A percentile compares a stretch with the other conserved stretches of the same genome.
Evolutionary conservation across 768 basidiomycete genomes (phyloP).

Genomic region (Boletus rubroflammeus): DNA sequence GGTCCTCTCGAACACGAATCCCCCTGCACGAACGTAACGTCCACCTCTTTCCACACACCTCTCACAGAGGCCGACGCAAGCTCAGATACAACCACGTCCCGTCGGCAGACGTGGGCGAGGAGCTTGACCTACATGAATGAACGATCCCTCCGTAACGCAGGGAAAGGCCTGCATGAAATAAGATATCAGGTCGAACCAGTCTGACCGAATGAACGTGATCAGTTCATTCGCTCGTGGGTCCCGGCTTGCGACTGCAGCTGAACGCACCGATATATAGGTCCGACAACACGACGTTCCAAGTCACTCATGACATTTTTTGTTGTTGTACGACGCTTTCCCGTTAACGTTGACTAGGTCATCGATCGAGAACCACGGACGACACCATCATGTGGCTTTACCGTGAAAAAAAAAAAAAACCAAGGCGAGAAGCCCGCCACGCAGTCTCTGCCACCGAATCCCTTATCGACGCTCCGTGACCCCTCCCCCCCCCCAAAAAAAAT

Average conservation of each 20-base stretch:
- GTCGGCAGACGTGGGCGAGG: too few relatives aligned
- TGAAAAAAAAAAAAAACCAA: not conserved
- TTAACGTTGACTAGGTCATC: not conserved
- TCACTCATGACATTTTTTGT: not conserved
- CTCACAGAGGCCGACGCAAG: not conserved
- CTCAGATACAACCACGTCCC: too few relatives aligned
- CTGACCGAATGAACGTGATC: not conserved
- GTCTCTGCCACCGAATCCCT: not conserved
- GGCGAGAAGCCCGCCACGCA: too few relatives aligned
- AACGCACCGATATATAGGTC: not conserved
- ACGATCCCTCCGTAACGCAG: too few relatives aligned
- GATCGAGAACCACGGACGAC: not conserved
- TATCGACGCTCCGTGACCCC: not conserved
- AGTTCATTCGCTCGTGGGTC: not conserved
- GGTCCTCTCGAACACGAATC: not conserved
- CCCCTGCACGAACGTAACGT: too few relatives aligned
- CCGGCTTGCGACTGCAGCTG: not conserved
- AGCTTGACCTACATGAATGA: too few relatives aligned
- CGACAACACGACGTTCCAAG: not conserved
- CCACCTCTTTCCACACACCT: not conserved
- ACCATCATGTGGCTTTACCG: not conserved
- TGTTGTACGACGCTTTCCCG: not conserved
- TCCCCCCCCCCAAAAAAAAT: too few relatives aligned
- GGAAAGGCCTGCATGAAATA: not conserved
- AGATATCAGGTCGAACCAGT: not conserved